Evolutionary conservation across 2,329 filamentous ascomycete species (phyloP), one percentile per base, ranked within the genome.

Genomic region (Aureobasidium sp.): DNA sequence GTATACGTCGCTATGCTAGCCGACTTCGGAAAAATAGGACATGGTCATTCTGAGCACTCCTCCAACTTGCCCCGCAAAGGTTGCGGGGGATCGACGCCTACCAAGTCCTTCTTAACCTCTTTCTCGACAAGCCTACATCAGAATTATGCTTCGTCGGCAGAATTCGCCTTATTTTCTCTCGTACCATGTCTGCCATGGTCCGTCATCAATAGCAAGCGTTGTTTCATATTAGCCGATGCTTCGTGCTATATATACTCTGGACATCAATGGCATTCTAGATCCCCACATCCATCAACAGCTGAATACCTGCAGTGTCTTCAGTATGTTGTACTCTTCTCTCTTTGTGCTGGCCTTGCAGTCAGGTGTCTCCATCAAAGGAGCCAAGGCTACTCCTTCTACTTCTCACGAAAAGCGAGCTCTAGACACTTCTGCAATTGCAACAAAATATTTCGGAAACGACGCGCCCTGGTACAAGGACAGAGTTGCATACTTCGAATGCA

Each of bases 401-500:
- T 25, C 13, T 7, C 56, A 47, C n/a, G 43, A 59, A 9, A 59
- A 59, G 15, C 36, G 56, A 47, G n/a, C 31, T 8, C 58, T 61
- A 16, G 58, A 61, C 43, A 61, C 29, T 27, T 7, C 42, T 23
- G 43, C 58, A 1, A 61, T 61, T 13, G 58, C 58, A 25, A 60
- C 48, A 25, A 38, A 50, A 18, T 78, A 81, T 69, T 81, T 78
- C 62, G 77, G 78, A 56, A 81, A 80, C 36, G 79, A 81, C 68
- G 73, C 77, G 25, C 74, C 78, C 1, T 81, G 79, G 79, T 81
- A 80, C 55, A 71, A 72, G 10, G 69, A 76, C 38, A 74, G 76
- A 16, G 79, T 80, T 8, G 78, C 79, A 1, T 77, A 77, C 61
- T 81, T 81, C 66, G 77, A 80, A 58, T 76, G 76, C 23, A 79